These are phyloP conservation scores for Suillus sp. DNA, from an alignment of 768 basidiomycete genomes.

Conservation along the genomic window DNA sequence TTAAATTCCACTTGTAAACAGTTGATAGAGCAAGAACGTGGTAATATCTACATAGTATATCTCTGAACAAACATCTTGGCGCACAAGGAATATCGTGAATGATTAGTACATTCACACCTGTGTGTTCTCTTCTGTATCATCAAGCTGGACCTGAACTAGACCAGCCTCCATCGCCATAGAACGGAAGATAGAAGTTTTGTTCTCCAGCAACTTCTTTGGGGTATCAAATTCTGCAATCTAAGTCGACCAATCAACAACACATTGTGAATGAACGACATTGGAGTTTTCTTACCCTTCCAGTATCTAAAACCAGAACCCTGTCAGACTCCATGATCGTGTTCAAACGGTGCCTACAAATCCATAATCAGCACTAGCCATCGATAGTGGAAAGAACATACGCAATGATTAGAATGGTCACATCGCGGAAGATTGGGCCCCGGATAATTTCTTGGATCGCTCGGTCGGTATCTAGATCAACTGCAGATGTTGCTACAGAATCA, in stretches of 20 bases:
- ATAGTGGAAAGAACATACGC: slow-evolving; percentile 51
- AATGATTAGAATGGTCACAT: slow-evolving; percentile 85
- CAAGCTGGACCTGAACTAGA: slow-evolving; percentile 27
- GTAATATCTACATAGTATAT: background rate
- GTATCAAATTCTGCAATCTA: slow-evolving; percentile 80
- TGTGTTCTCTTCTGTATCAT: slow-evolving; percentile 1
- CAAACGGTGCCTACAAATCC: slow-evolving; percentile 59
- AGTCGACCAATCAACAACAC: background rate
- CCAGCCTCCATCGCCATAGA: slow-evolving; percentile 69
- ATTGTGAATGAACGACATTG: background rate
- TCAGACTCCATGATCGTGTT: slow-evolving; percentile 86
- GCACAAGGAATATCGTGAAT: background rate
- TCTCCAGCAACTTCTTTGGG: slow-evolving; percentile 64
- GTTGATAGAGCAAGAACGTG: background rate
- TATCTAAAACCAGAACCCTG: slow-evolving; percentile 78
- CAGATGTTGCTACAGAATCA: slow-evolving; percentile 66
- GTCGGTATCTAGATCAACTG: slow-evolving; percentile 91
- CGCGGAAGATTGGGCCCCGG: slow-evolving; percentile 71
- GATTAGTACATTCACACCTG: background rate
- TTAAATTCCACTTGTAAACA: background rate
- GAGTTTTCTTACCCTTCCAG: slow-evolving; percentile 56
- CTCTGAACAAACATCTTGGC: background rate
- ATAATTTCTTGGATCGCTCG: slow-evolving; percentile 87
- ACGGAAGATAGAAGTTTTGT: slow-evolving; percentile 58
- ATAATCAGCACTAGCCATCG: slow-evolving; percentile 2